These are phyloP conservation scores for Aspergillus sclerotialis DNA, from an alignment of 2,329 filamentous ascomycete species.

Conservation along the genomic window DNA sequence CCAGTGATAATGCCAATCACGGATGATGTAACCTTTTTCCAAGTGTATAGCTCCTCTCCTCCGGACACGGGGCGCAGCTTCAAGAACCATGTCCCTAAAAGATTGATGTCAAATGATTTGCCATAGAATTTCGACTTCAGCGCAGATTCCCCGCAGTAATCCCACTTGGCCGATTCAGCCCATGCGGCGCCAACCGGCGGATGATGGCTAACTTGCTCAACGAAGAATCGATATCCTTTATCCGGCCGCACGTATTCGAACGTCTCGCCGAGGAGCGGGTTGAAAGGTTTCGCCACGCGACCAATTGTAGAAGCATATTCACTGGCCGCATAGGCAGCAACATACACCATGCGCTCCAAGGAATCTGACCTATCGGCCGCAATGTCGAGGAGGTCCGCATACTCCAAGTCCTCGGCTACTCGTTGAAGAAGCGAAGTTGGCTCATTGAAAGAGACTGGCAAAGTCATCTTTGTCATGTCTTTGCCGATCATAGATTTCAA, in stretches of 20 bases:
- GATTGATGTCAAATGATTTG: constrained; percentile 95
- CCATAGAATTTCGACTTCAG: constrained; percentile 97
- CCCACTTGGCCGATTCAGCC: constrained; percentile 90
- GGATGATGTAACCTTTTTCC: constrained; percentile 97
- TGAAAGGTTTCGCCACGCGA: constrained; percentile 96
- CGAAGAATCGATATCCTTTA: constrained; percentile 96
- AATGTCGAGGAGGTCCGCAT: constrained; percentile 82
- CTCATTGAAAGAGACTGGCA: constrained; percentile 97
- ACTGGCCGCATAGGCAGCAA: constrained; percentile 90
- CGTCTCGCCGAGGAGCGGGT: constrained; percentile 89
- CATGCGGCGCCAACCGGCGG: constrained; percentile 89
- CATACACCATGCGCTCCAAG: constrained; percentile 86
- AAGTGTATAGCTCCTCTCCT: constrained; percentile 84
- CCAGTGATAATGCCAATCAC: constrained; percentile 99
- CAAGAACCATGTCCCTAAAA: constrained; percentile 93
- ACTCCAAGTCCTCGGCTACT: constrained; percentile 97
- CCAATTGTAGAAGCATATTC: constrained; percentile 97
- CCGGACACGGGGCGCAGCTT: constrained; percentile 69
- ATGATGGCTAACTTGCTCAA: constrained; percentile 97
- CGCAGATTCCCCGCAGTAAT: constrained; percentile 86
- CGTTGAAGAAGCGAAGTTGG: constrained; percentile 92
- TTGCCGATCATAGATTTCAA: constrained; percentile 99
- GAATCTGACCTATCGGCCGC: constrained; percentile 81
- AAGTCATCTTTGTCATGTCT: constrained; percentile 99
- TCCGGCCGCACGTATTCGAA: constrained; percentile 95